These are phyloP conservation scores for Lactifluus hygrophoroides DNA, from an alignment of 768 basidiomycete species.

Conservation along the genomic window DNA sequence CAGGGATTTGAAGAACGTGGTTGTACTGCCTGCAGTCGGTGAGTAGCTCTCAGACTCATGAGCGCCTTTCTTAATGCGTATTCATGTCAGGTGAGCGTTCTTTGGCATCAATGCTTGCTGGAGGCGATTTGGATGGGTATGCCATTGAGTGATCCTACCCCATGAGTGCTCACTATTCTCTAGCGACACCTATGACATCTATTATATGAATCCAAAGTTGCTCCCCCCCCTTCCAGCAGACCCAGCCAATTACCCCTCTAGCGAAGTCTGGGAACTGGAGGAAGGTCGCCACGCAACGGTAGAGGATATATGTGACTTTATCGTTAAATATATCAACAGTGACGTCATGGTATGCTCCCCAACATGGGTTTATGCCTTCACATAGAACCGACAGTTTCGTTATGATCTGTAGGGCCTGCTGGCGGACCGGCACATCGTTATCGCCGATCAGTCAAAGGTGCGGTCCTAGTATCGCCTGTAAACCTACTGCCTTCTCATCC, in stretches of 20 bases:
- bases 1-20: constrained; percentile 22
- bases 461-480: not conserved
- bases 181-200: constrained; percentile 57
- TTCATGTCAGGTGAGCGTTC: constrained; percentile 45
- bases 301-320: constrained; percentile 68
- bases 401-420: constrained; percentile 47
- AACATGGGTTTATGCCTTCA: not conserved
- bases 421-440: constrained; percentile 57
- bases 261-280: constrained; percentile 19
- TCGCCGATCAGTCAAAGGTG: constrained; percentile 72
- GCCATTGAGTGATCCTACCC: not conserved
- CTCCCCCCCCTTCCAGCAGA: constrained; percentile 41
- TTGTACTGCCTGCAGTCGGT: constrained; percentile 22
- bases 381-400: not conserved
- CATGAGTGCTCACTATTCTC: not conserved
- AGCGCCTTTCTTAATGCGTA: too few species aligned
- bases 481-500: not conserved
- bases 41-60: too few species aligned
- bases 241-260: constrained; percentile 45
- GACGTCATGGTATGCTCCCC: constrained; percentile 56
- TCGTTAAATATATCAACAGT: constrained; percentile 76
- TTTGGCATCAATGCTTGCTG: constrained; percentile 58
- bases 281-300: constrained; percentile 41
- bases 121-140: constrained; percentile 78
- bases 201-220: constrained; percentile 43